phyloP scores from a whole-genome alignment of 2,329 filamentous ascomycete genomes.

The Scortechinia acanthostroma region DNA sequence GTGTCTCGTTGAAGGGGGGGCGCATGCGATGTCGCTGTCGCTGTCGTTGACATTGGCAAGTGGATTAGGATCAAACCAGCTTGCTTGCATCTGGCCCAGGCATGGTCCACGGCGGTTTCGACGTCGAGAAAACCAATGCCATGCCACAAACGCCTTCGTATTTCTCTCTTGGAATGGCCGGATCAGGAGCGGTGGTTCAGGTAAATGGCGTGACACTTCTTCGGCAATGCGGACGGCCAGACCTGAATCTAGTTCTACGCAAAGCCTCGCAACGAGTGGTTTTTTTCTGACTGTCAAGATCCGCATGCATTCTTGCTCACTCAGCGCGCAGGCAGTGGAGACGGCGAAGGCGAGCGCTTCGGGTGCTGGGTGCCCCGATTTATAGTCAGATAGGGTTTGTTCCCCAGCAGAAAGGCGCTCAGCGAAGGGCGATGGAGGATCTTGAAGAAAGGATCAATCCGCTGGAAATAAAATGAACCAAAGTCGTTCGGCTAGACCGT shows the following conservation, averaged over 20 bases:
- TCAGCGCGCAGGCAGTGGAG: no score
- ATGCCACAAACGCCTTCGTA: constrained; percentile 19
- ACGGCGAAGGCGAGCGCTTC: no score
- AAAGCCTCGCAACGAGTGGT: no score
- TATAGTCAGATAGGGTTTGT: constrained; percentile 18
- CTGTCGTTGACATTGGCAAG: constrained; percentile 17
- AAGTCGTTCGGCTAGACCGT: background rate
- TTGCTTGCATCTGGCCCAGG: constrained; percentile 19
- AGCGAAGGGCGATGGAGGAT: constrained; percentile 18
- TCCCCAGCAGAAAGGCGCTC: constrained; percentile 12
- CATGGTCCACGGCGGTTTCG: constrained; percentile 16
- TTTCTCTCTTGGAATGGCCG: constrained; percentile 16
- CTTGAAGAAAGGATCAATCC: constrained; percentile 19
- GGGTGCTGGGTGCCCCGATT: no score
- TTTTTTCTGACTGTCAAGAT: no score
- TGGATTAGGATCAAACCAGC: constrained; percentile 14
- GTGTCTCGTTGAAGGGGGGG: no score
- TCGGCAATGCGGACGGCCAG: constrained; percentile 19
- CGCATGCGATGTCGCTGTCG: no score
- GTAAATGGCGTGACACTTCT: constrained; percentile 16
- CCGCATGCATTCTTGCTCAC: no score
- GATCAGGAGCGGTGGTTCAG: constrained; percentile 16
- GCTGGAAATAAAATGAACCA: constrained; percentile 12
- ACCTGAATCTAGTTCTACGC: no score
- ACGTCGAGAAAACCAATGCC: constrained; percentile 17